A percentile compares a stretch with the other conserved stretches of the same genome.
phyloP scores from a whole-genome alignment of 192 early-diverging fungal genomes.

The Coemansia sp. region DNA sequence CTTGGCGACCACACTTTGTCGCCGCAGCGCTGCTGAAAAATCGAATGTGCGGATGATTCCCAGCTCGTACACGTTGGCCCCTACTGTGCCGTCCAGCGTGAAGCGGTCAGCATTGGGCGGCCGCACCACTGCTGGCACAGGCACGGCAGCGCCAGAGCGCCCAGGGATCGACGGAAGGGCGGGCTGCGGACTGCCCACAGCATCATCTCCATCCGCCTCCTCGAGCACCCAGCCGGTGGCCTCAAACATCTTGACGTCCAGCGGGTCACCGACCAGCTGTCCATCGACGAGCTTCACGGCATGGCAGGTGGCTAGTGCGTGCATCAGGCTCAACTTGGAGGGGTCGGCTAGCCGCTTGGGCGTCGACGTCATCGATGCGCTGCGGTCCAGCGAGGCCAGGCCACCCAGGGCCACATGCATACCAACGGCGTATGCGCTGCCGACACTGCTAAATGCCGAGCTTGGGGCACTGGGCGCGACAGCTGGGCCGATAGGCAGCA shows the following conservation, averaged over 20 bases:
- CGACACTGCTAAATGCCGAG: slow-evolving; percentile 51
- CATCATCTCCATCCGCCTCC: slow-evolving; percentile 62
- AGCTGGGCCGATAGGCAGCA: slow-evolving; percentile 30
- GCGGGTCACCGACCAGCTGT: slow-evolving; percentile 89
- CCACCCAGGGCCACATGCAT: slow-evolving; percentile 11
- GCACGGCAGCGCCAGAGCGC: slow-evolving; percentile 12
- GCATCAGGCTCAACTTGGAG: slow-evolving; percentile 48
- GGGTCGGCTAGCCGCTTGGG: slow-evolving; percentile 43
- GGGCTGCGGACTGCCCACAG: background rate
- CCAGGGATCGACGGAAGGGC: background rate
- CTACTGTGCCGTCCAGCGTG: slow-evolving; percentile 49
- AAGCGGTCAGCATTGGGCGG: slow-evolving; percentile 71
- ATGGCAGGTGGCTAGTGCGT: slow-evolving; percentile 75
- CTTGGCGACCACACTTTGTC: slow-evolving; percentile 92
- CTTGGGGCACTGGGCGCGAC: slow-evolving; percentile 34
- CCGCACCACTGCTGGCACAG: slow-evolving; percentile 80
- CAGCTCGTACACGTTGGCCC: slow-evolving; percentile 55
- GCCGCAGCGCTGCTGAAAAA: slow-evolving; percentile 82
- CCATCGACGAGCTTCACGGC: slow-evolving; percentile 87
- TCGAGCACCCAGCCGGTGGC: slow-evolving; percentile 92
- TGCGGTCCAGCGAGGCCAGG: slow-evolving; percentile 38
- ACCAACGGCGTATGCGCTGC: slow-evolving; percentile 20
- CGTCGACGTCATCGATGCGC: slow-evolving; percentile 36
- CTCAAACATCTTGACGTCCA: slow-evolving; percentile 98
- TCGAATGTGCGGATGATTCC: slow-evolving; percentile 89